A percentile compares a stretch with the other conserved stretches of the same genome.
These are phyloP conservation scores for Akanthomyces uredinophilus DNA, from an alignment of 2,329 filamentous ascomycete genomes.

Conservation along the genomic window DNA sequence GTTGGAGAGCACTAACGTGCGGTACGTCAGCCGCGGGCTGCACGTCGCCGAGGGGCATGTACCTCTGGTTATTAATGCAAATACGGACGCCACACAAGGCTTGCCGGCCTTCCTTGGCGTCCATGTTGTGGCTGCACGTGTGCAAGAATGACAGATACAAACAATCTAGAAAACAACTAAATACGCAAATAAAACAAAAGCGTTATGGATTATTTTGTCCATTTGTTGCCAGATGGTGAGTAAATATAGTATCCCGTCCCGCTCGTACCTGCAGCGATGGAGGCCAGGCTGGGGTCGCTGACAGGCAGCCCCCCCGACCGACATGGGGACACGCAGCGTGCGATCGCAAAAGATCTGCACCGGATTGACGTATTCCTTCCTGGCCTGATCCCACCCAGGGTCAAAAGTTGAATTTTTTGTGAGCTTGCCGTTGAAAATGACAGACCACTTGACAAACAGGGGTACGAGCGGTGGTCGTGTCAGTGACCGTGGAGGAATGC, in stretches of 20 bases:
- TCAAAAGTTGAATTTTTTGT: background rate
- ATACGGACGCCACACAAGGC: background rate
- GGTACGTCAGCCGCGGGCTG: background rate
- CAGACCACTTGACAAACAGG: too few species aligned
- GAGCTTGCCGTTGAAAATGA: too few species aligned
- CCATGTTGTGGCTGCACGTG: too few species aligned
- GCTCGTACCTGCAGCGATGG: background rate
- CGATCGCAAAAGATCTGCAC: background rate
- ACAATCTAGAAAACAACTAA: too few species aligned
- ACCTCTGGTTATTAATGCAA: background rate
- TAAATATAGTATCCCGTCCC: too few species aligned
- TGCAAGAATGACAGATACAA: too few species aligned
- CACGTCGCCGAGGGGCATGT: background rate
- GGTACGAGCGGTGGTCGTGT: too few species aligned
- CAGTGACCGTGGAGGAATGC: too few species aligned
- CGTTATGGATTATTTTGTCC: background rate
- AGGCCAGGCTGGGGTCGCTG: background rate
- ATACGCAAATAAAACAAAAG: too few species aligned
- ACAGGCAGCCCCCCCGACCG: background rate
- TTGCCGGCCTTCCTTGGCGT: background rate
- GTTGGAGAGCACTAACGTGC: background rate
- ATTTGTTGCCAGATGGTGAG: too few species aligned
- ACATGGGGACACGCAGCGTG: background rate
- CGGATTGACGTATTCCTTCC: background rate
- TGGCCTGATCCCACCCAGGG: background rate